A percentile compares a stretch with the other conserved stretches of the same genome.
These are phyloP conservation scores for Erodium texanum DNA, from an alignment of 441 rosid genomes.

Conservation along the genomic window DNA sequence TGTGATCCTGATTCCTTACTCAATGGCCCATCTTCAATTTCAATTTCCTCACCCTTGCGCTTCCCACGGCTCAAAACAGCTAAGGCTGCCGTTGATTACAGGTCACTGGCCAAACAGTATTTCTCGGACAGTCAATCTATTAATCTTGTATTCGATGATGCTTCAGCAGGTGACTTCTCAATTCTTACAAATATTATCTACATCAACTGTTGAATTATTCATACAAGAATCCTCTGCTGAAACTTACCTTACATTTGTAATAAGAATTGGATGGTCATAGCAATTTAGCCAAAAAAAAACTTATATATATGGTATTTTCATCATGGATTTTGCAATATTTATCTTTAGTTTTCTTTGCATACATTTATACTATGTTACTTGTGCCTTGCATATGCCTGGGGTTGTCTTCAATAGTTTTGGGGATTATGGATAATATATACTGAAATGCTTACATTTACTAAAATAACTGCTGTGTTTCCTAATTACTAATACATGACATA, in stretches of 20 bases:
- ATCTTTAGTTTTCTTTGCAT: not conserved
- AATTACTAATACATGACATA: not conserved
- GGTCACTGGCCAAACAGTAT: conserved; percentile 81
- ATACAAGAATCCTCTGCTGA: not conserved
- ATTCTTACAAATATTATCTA: too few species aligned
- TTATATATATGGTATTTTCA: not conserved
- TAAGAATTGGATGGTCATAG: not conserved
- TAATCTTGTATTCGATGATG: conserved; percentile 70
- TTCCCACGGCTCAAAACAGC: conserved; percentile 65
- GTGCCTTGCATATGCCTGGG: not conserved
- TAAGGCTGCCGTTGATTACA: conserved; percentile 58
- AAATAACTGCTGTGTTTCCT: not conserved
- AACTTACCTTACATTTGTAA: not conserved
- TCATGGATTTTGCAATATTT: not conserved
- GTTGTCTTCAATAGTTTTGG: not conserved
- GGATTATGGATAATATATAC: not conserved
- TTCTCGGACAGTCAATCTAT: conserved; percentile 68
- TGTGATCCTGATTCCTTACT: conserved; percentile 87
- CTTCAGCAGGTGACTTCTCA: conserved; percentile 49
- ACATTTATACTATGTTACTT: not conserved
- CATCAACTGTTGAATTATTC: not conserved
- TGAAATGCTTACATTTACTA: not conserved
- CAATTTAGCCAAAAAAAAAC: not conserved
- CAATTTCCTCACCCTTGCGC: conserved; percentile 90
- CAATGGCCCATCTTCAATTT: conserved; percentile 90